phyloP scores from a whole-genome alignment of 1,284 basidiomycete species.

The Pisolithus thermaeus region DNA sequence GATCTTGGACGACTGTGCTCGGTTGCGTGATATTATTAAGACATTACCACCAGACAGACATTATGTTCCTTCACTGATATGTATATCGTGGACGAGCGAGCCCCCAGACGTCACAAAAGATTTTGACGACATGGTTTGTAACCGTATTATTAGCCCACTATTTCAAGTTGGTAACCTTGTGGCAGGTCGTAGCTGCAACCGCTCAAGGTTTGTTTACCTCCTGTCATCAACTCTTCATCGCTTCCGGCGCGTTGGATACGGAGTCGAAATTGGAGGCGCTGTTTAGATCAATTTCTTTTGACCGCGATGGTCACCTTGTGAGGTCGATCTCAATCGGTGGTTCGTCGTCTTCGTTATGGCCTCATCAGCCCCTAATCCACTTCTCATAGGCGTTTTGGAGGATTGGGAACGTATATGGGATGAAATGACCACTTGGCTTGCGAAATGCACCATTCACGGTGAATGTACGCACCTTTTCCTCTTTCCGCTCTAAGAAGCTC shows the following conservation, averaged over 20 bases:
- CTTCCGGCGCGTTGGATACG: constrained; percentile 45
- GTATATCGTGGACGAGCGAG: constrained; percentile 52
- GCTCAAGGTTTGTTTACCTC: constrained; percentile 39
- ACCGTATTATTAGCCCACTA: neutral
- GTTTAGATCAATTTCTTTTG: constrained; percentile 40
- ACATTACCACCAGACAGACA: constrained; percentile 45
- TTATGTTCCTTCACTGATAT: constrained; percentile 54
- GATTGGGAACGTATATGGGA: constrained; percentile 43
- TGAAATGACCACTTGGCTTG: constrained; percentile 47
- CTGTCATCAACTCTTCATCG: constrained; percentile 41
- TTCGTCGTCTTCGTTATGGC: constrained; percentile 21
- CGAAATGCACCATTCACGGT: constrained; percentile 43
- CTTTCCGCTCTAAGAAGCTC: neutral
- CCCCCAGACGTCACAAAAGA: constrained; percentile 36
- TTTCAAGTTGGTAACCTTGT: constrained; percentile 1
- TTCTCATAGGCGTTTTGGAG: constrained; percentile 40
- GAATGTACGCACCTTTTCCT: constrained; percentile 40
- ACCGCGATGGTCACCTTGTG: constrained; percentile 52
- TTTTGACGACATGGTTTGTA: constrained; percentile 45
- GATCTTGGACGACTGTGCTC: constrained; percentile 62
- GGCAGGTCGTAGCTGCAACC: constrained; percentile 40
- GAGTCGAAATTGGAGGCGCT: constrained; percentile 47
- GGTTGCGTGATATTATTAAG: constrained; percentile 57
- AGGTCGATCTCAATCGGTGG: constrained; percentile 42
- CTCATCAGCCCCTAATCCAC: constrained; percentile 1